Conservation (phyloP, 257 asterid genomes). For the Asclepias syriaca region DNA sequence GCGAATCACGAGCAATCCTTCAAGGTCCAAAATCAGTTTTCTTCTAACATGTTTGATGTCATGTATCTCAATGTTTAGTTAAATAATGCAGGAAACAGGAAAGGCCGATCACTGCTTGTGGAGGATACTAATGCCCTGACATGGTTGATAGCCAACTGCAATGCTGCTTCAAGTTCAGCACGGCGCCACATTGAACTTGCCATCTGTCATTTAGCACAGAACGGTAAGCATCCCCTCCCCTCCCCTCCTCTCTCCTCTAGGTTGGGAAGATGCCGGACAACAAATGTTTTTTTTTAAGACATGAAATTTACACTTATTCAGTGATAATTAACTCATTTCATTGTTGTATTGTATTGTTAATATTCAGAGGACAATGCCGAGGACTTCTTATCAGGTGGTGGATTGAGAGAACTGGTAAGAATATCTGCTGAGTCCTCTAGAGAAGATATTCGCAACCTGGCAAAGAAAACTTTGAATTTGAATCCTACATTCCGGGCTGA, state of each 20-base stretch:
- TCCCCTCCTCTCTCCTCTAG: neutral
- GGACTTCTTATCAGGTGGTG: slow-evolving; percentile 63
- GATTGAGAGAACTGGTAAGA: slow-evolving; percentile 49
- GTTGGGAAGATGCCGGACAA: neutral
- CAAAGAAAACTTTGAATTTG: slow-evolving; percentile 62
- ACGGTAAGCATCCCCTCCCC: slow-evolving; percentile 39
- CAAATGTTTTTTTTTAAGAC: neutral
- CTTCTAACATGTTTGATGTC: slow-evolving; percentile 1
- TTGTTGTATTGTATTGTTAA: neutral
- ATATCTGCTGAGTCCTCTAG: slow-evolving; percentile 65
- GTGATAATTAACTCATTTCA: neutral
- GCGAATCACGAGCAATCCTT: slow-evolving; percentile 77
- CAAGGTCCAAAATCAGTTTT: slow-evolving; percentile 43
- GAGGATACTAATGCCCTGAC: slow-evolving; percentile 66
- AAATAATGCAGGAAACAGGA: slow-evolving; percentile 48
- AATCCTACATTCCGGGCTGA: slow-evolving; percentile 47
- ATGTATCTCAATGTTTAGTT: slow-evolving; percentile 18
- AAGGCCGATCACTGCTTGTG: slow-evolving; percentile 67
- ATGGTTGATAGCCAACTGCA: slow-evolving; percentile 71
- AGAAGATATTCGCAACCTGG: slow-evolving; percentile 91
- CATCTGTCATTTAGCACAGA: slow-evolving; percentile 92
- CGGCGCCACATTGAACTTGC: slow-evolving; percentile 88
- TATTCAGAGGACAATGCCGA: slow-evolving; percentile 61
- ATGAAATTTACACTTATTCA: neutral
- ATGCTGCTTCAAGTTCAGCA: slow-evolving; percentile 44